phyloP scores from a whole-genome alignment of 2,329 filamentous ascomycete genomes.

The Sphaceloma murrayae region DNA sequence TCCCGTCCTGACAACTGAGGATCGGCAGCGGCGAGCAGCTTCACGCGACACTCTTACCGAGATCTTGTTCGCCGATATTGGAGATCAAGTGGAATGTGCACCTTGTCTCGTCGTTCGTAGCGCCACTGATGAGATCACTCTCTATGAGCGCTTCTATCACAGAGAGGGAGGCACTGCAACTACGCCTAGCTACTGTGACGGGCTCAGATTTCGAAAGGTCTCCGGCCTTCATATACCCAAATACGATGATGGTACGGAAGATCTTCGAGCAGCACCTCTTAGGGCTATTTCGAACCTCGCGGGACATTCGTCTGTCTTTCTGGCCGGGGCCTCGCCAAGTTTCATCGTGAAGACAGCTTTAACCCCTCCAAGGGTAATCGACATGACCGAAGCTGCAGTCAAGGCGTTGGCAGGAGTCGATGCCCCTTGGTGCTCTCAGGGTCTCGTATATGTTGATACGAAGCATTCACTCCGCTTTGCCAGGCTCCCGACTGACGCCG shows the following conservation, averaged over 20 bases:
- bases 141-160: slow-evolving; percentile 71
- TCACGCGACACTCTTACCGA: slow-evolving; percentile 67
- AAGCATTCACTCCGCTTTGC: slow-evolving; percentile 61
- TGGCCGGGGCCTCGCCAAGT: slow-evolving; percentile 68
- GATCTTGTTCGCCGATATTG: slow-evolving; percentile 73
- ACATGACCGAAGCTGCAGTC: slow-evolving; percentile 58
- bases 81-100: slow-evolving; percentile 57
- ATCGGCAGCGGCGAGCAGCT: slow-evolving; percentile 58
- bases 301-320: slow-evolving; percentile 72
- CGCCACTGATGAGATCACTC: slow-evolving; percentile 67
- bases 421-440: slow-evolving; percentile 64
- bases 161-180: slow-evolving; percentile 28
- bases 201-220: slow-evolving; percentile 67
- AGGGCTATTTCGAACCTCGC: slow-evolving; percentile 54
- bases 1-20: slow-evolving; percentile 63
- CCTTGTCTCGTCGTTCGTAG: slow-evolving; percentile 83
- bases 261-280: slow-evolving; percentile 44
- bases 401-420: slow-evolving; percentile 67
- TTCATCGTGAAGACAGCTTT: slow-evolving; percentile 78
- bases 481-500: slow-evolving; percentile 57
- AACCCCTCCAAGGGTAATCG: slow-evolving; percentile 54
- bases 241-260: slow-evolving; percentile 40
- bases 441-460: slow-evolving; percentile 73
- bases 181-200: slow-evolving; percentile 41
- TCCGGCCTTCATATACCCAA: slow-evolving; percentile 58